phyloP scores from a whole-genome alignment of 208 protist species.

The Wallacemonas sp. region DNA sequence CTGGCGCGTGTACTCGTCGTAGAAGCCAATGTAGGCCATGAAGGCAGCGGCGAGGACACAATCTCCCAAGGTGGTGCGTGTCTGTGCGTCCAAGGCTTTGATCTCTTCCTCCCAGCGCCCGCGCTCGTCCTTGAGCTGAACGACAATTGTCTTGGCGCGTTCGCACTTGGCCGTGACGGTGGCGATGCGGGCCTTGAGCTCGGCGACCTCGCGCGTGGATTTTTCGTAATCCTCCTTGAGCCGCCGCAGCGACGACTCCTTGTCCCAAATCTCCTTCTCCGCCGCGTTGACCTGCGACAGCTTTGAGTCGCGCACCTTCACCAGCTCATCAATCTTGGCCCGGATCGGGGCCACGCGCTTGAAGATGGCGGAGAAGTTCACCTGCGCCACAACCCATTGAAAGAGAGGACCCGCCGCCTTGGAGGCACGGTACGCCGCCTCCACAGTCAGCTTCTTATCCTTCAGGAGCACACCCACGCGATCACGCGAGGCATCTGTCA shows the following conservation, averaged over 20 bases:
- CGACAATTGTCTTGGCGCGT: constrained; percentile 91
- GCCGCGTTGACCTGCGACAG: constrained; percentile 49
- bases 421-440: constrained; percentile 94
- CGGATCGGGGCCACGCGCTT: constrained; percentile 93
- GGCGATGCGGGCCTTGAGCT: constrained; percentile 89
- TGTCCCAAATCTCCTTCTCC: constrained; percentile 77
- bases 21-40: constrained; percentile 98
- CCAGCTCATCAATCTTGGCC: constrained; percentile 90
- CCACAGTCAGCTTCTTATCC: constrained; percentile 93
- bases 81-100: constrained; percentile 81
- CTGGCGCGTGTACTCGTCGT: constrained; percentile 94
- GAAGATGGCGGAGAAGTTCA: constrained; percentile 95
- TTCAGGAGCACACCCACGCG: constrained; percentile 81
- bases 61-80: constrained; percentile 95
- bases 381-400: constrained; percentile 96
- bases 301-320: constrained; percentile 66
- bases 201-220: constrained; percentile 92
- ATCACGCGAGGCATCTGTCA: constrained; percentile 61
- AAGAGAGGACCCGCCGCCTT: constrained; percentile 97
- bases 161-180: constrained; percentile 89
- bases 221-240: constrained; percentile 95
- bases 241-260: constrained; percentile 85
- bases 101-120: constrained; percentile 94
- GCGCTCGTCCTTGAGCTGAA: constrained; percentile 92
- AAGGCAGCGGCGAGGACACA: constrained; percentile 95